Base-by-base conservation (phyloP, 768 basidiomycete genomes). In the Suillus occidentalis region DNA sequence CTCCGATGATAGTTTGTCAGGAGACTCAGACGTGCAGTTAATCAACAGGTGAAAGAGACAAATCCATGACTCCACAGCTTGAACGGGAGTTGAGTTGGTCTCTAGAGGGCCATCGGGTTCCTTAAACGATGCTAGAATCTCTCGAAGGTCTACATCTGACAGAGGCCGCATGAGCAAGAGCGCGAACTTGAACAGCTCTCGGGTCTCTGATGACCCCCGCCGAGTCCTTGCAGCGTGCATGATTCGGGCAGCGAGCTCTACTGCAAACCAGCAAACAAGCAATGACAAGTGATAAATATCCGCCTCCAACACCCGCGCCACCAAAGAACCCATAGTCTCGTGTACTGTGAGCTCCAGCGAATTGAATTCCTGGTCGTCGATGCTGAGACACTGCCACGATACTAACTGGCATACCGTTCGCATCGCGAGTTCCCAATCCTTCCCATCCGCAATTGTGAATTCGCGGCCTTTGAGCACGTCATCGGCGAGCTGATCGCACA, bases 1-100 rank as follows among this genome's bases (percentile, higher is more conserved):
- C 68, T 79, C 63, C 50, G 65, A 66, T 68, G 67, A 58, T 65
- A 59, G 20, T 18, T 64, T 62, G 52, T 40, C 55, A 52, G 16
- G 49, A 52, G 70, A 61, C 16, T 62, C 65, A n/a, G 66, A 68
- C 45, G 70, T 61, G 45, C 69, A 73, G 45, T 70, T 72, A 34
- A 69, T 60, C 7, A 84, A 72, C n/a, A 91, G 69, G 68, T 92
- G 87, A 42, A 91, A 80, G 25, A 94, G 70, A 43, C 85, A 86
- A 57, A 93, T 80, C 95, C 95, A 97, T 20, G 90, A 68, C 69
- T 94, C 89, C 2, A 85, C 81, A 1, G 82, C 79, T 50, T 79
- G 80, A 66, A 83, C 78, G 14, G 79, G 66, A 52, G 83, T 66
- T 43, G 76, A 72, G 37, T 77, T 73, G 28, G 76, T 76, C 67